Base-by-base conservation (phyloP, 2,329 filamentous ascomycete genomes). In the Thyridium curvatum region DNA sequence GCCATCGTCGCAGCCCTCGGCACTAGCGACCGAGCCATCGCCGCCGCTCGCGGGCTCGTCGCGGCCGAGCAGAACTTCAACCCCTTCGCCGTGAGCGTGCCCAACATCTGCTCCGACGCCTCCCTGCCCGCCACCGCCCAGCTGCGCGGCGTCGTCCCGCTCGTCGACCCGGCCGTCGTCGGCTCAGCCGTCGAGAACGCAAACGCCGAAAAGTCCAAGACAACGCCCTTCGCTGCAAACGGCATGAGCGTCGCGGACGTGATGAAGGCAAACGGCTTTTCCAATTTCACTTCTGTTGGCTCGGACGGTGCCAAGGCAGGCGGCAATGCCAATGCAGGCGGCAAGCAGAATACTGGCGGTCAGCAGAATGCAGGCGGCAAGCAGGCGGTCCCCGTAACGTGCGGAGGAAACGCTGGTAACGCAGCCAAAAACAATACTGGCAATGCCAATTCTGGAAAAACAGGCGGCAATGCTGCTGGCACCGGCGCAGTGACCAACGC, bases 31-130 rank as follows among this genome's bases (percentile, higher is more conserved):
- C 62, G 70, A 44, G 78, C 80, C 46, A 65, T 85, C 41, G 67
- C 71, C 12, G 81, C 77, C 15, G 82, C 82, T 14, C 71, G 71
- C 41, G 72, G 71, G 13, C 69, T 84, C 30, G 80, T 84, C 12
- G 72, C 74, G 18, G 80, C 81, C 4, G 81, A 84, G 67, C 79
- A 83, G 61, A 85, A 86, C 71, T 83, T 83, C 66, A 85, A 85
- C 65, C 79, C 78, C 37, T 84, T 79, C 47, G 73, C 61, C 40
- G 71, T 74, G 45, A 64, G 64, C 51, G 68, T 77, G 28, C 79
- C 77, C 14, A 76, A 69, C 44, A 73, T 86, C 54, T 86, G 82
- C 60, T 71, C 66, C 30, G 78, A 86, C 46, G 62, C 79, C 2
- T 63, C 68, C 18, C 72, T 86, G 3, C 82, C 82, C 10, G 72